A percentile compares a stretch with the other conserved stretches of the same genome.
These are phyloP conservation scores for Carallia pectinifolia DNA, from an alignment of 345 rosid species.

Conservation along the genomic window DNA sequence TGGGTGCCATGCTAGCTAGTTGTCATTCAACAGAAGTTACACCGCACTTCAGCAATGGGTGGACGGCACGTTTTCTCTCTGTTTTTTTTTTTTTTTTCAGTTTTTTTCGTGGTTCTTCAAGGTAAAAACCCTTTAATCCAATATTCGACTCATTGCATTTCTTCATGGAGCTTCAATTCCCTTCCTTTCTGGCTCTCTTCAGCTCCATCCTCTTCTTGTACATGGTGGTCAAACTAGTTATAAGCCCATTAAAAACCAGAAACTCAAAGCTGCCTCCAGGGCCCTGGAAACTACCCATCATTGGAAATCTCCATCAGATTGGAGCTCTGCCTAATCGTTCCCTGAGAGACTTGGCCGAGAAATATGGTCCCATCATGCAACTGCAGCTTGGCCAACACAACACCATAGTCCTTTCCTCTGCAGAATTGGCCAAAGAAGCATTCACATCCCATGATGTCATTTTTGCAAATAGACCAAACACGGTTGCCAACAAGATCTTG, in stretches of 20 bases:
- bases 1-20: too few species aligned
- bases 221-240: neutral
- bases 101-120: too few species aligned
- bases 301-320: neutral
- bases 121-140: too few species aligned
- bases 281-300: neutral
- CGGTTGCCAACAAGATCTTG: neutral
- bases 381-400: neutral
- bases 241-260: neutral
- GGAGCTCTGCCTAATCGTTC: neutral
- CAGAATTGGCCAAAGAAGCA: conserved; percentile 3
- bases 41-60: too few species aligned
- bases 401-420: neutral
- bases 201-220: neutral
- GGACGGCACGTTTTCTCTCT: too few species aligned
- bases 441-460: neutral
- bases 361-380: neutral
- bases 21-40: too few species aligned
- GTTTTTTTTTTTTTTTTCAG: too few species aligned
- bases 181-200: neutral
- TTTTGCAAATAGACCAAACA: neutral
- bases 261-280: neutral
- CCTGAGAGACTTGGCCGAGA: neutral
- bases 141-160: too few species aligned
- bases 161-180: neutral